Evolutionary conservation across 2,329 filamentous ascomycete genomes (phyloP), one percentile per base, ranked within the genome.

Genomic region (Alternaria angustiovoidea): DNA sequence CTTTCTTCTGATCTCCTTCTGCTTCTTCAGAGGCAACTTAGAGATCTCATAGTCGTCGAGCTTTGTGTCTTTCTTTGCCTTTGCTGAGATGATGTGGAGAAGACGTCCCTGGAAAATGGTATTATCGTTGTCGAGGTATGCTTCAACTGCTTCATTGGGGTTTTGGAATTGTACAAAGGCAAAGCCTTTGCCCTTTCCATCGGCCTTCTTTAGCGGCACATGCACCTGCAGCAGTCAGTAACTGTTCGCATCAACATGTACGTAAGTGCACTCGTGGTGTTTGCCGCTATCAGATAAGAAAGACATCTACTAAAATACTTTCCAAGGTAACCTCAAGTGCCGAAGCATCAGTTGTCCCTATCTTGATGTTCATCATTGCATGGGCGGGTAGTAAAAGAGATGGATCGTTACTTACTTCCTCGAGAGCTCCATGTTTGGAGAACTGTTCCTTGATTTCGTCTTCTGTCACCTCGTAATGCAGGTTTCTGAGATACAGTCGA

Each of bases 301-400:
- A 94, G 91, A 92, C 92, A 97, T 98, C 94, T 99, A 99, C 95
- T 97, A 99, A 97, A 96, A 97, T 95, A 91, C 87, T 92, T 89
- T 93, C 89, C 90, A 67, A 89, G 88, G 73, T 93, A 85, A 88
- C 91, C 94, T 96, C 94, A 98, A 84, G 85, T 93, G 91, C 92
- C 61, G 82, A 85, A 73, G 91, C 91, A 94, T 97, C 91, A 93
- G 94, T 89, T 98, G 95, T 98, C 95, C 95, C 95, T 98, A 98
- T 98, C 95, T 88, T 75, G 91, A 87, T 65, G 83, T 92, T 98
- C 94, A 98, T 98, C 95, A 94, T 87, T 80, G 62, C 67, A 62
- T 61, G 49, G 54, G 52, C 22, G 58, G 51, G 61, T 63, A 55
- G 54, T 70, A 57, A 59, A 67, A 65, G 62, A 55, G 67, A 48